These are phyloP conservation scores for Bromus sterilis DNA, from an alignment of 176 grass and related monocot species.

Conservation along the genomic window DNA sequence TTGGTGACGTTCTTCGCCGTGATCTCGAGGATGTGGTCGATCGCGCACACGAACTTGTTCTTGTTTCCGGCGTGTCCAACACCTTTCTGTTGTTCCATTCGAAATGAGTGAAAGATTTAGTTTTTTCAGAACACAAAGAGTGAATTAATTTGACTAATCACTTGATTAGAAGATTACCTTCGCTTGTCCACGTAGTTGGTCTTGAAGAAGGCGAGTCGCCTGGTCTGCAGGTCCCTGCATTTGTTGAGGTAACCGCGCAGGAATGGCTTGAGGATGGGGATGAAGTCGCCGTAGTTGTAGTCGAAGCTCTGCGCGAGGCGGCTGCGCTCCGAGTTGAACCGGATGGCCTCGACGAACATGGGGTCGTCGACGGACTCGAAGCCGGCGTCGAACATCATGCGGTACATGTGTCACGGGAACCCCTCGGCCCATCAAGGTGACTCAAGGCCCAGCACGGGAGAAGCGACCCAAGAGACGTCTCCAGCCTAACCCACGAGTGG, in stretches of 20 bases:
- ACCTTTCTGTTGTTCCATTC: neutral
- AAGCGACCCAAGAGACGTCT: too few relatives aligned
- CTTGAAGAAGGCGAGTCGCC: neutral
- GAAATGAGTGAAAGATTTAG: too few relatives aligned
- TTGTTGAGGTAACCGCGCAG: constrained; percentile 64
- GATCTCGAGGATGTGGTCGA: constrained; percentile 50
- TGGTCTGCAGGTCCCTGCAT: neutral
- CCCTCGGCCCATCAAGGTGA: too few relatives aligned
- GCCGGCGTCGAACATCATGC: neutral
- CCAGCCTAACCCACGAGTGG: too few relatives aligned
- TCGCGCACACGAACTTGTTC: constrained; percentile 18
- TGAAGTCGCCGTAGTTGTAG: constrained; percentile 96
- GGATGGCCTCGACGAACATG: neutral
- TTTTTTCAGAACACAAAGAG: too few relatives aligned
- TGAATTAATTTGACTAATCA: too few relatives aligned
- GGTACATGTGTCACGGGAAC: too few relatives aligned
- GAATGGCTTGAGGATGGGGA: constrained; percentile 65
- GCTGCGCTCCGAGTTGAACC: constrained; percentile 43
- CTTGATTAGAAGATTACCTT: too few relatives aligned
- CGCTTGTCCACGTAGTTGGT: constrained; percentile 36
- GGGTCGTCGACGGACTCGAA: neutral
- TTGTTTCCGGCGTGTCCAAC: neutral
- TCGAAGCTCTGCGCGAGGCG: constrained; percentile 89
- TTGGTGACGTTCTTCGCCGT: constrained; percentile 80
- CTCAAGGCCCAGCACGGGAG: too few relatives aligned